Percentiles rank a stretch among this genome's conserved stretches.
Conservation (phyloP, 2,329 filamentous ascomycete genomes). For the Microthyrium microscopicum region DNA sequence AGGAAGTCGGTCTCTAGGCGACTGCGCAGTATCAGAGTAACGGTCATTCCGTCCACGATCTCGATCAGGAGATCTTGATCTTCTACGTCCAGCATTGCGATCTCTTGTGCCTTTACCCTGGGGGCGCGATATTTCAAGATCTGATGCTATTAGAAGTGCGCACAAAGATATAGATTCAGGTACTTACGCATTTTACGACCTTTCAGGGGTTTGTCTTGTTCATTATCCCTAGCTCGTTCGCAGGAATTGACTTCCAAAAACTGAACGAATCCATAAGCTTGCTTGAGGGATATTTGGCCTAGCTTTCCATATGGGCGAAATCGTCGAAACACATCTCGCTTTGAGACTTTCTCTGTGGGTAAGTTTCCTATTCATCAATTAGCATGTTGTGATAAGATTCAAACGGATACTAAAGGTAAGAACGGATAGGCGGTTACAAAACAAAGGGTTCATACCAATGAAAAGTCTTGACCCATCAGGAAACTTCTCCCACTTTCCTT, state of each 20-base stretch:
- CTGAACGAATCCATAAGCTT: conserved; percentile 92
- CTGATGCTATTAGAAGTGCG: conserved; percentile 26
- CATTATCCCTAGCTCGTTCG: conserved; percentile 51
- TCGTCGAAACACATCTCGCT: conserved; percentile 81
- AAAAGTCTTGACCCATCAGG: conserved; percentile 63
- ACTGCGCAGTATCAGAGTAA: conserved; percentile 27
- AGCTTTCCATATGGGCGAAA: conserved; percentile 75
- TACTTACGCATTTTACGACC: conserved; percentile 85
- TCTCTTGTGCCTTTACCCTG: conserved; percentile 38
- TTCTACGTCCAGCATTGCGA: conserved; percentile 26
- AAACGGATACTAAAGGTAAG: neutral
- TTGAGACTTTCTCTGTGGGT: conserved; percentile 81
- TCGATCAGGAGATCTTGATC: conserved; percentile 33
- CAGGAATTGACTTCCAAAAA: conserved; percentile 68
- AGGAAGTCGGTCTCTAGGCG: conserved; percentile 26
- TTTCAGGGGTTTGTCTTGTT: conserved; percentile 67
- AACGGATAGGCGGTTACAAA: neutral
- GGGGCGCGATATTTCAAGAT: conserved; percentile 75
- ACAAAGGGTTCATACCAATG: conserved; percentile 54
- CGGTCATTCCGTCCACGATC: conserved; percentile 50
- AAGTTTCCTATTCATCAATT: conserved; percentile 50
- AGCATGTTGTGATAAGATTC: neutral
- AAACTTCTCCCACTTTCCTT: conserved; percentile 69
- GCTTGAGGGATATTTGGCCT: conserved; percentile 91
- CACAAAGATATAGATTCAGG: conserved; percentile 3